Conservation (phyloP, 495 filamentous ascomycete species). For the Mycothermus thermophilus region DNA sequence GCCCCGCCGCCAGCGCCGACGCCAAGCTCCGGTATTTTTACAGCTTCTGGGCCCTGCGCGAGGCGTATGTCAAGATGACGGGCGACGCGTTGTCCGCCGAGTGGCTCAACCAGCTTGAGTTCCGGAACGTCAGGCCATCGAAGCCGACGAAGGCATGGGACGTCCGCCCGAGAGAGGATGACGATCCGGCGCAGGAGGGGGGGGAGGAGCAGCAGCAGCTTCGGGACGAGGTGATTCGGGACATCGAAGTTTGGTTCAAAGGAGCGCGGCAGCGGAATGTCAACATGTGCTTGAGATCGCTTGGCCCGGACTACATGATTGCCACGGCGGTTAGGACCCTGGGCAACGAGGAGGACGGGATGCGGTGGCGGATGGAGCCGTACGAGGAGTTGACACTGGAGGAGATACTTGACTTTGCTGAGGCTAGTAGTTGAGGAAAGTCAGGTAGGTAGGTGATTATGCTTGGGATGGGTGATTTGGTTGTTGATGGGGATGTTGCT, state of each 20-base stretch:
- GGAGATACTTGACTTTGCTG: slow-evolving; percentile 24
- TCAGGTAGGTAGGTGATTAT: background rate
- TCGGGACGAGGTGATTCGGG: slow-evolving; percentile 14
- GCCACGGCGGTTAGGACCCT: slow-evolving; percentile 32
- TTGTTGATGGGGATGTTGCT: background rate
- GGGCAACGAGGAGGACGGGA: slow-evolving; percentile 16
- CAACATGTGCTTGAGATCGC: slow-evolving; percentile 28
- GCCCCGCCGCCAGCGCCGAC: slow-evolving; percentile 9
- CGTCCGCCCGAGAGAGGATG: too few relatives aligned
- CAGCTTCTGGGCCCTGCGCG: slow-evolving; percentile 76
- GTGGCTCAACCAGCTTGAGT: slow-evolving; percentile 52
- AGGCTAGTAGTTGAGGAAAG: slow-evolving; percentile 9
- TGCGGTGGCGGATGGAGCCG: slow-evolving; percentile 26
- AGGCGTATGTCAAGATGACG: slow-evolving; percentile 89
- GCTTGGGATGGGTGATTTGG: background rate
- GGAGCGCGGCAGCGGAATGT: slow-evolving; percentile 28
- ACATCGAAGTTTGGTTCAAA: slow-evolving; percentile 25
- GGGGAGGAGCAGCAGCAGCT: slow-evolving; percentile 11
- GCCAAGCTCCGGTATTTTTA: slow-evolving; percentile 60
- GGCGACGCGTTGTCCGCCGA: slow-evolving; percentile 72
- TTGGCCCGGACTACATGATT: slow-evolving; percentile 34
- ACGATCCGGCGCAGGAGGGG: slow-evolving; percentile 9
- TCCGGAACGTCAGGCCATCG: slow-evolving; percentile 22
- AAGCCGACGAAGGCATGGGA: slow-evolving; percentile 11
- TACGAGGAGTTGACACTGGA: slow-evolving; percentile 26